Evolutionary conservation across 73 alveolate species (phyloP).

Genomic region (Tetrahymena thermophila): DNA sequence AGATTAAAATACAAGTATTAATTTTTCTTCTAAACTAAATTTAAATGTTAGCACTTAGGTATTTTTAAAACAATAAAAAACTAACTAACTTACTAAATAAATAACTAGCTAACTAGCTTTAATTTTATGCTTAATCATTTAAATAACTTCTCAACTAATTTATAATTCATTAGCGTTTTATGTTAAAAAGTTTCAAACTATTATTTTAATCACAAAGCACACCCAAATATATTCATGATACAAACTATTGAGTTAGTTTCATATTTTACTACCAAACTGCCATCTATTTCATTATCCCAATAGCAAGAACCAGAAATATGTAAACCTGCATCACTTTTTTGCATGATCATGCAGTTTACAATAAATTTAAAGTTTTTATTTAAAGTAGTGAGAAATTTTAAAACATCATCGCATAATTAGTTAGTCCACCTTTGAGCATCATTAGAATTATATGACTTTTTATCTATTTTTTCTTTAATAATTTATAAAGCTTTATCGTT

Average conservation of each 20-base stretch:
- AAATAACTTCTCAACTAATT: neutral
- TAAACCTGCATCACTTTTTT: conserved; percentile 72
- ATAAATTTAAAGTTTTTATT: conserved; percentile 68
- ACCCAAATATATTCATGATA: neutral
- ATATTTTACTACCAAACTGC: conserved; percentile 60
- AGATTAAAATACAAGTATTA: neutral
- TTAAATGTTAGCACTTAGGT: neutral
- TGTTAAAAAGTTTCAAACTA: neutral
- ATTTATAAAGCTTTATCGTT: neutral
- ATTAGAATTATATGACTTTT: conserved; percentile 48
- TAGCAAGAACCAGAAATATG: conserved; percentile 64
- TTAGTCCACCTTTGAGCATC: conserved; percentile 72
- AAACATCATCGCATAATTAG: conserved; percentile 49
- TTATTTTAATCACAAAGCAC: neutral
- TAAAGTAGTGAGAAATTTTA: conserved; percentile 3
- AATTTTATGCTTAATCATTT: too few relatives aligned
- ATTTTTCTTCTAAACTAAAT: neutral
- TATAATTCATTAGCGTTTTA: neutral
- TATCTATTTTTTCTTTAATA: conserved; percentile 32
- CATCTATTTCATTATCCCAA: conserved; percentile 80
- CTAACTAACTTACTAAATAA: neutral
- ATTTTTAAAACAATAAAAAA: neutral
- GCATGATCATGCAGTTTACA: conserved; percentile 58
- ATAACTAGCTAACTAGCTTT: too few relatives aligned
- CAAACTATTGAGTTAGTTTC: conserved; percentile 4